These are phyloP conservation scores for Aspergillus hortae DNA, from an alignment of 2,329 filamentous ascomycete genomes.

Conservation along the genomic window DNA sequence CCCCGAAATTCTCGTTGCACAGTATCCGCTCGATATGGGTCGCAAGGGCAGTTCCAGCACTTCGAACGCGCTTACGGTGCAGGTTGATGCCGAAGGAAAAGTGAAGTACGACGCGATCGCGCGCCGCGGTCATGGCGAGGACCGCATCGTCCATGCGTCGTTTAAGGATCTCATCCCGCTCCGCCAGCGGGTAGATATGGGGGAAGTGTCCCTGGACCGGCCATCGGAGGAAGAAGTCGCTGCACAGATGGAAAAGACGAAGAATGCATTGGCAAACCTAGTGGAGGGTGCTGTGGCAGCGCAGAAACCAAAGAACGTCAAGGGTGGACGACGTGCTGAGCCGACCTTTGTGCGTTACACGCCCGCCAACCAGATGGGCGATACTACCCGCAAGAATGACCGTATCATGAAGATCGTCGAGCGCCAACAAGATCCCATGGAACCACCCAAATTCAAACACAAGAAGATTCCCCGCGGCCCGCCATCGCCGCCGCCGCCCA, in stretches of 20 bases:
- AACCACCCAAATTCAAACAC: slow-evolving; percentile 97
- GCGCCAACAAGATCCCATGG: slow-evolving; percentile 88
- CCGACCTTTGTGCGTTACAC: slow-evolving; percentile 95
- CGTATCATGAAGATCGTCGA: slow-evolving; percentile 99
- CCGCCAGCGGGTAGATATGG: slow-evolving; percentile 85
- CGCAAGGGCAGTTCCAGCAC: slow-evolving; percentile 64
- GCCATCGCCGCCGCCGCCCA: slow-evolving; percentile 84
- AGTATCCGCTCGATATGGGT: slow-evolving; percentile 95
- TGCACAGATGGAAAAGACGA: slow-evolving; percentile 81
- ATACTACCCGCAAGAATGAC: slow-evolving; percentile 78
- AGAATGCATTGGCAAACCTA: slow-evolving; percentile 75
- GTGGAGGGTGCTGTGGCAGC: slow-evolving; percentile 83
- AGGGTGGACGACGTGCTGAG: slow-evolving; percentile 73
- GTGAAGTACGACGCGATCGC: slow-evolving; percentile 97
- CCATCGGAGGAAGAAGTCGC: slow-evolving; percentile 81
- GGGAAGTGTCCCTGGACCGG: slow-evolving; percentile 81
- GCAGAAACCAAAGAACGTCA: slow-evolving; percentile 94
- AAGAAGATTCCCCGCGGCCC: slow-evolving; percentile 96
- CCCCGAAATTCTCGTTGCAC: slow-evolving; percentile 86
- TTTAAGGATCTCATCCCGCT: slow-evolving; percentile 97
- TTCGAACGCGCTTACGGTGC: slow-evolving; percentile 86
- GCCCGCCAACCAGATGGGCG: slow-evolving; percentile 94
- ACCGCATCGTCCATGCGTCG: slow-evolving; percentile 83
- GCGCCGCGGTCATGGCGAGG: slow-evolving; percentile 77
- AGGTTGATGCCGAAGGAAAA: slow-evolving; percentile 87